Evolutionary conservation across 495 filamentous ascomycete genomes (phyloP), one percentile per base, ranked within the genome.

Genomic region (Penicillium waksmanii): DNA sequence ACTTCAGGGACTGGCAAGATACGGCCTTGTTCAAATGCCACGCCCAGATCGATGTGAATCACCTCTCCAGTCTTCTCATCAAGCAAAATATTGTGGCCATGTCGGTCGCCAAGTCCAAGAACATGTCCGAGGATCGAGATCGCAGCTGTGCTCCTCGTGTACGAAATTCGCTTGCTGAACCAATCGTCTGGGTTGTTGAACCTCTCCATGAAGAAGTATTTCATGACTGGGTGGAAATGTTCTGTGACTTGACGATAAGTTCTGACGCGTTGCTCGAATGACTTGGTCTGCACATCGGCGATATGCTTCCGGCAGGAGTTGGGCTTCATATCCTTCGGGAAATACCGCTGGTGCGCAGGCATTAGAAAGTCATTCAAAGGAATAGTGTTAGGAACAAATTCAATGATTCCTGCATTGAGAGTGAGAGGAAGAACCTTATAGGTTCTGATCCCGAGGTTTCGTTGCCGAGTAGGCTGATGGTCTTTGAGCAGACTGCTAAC

Each of bases 381-480:
- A 52, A 95, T 88, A 3, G 95, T 97, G 72, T 97, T 87, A 1
- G 86, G 84, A 9, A 99, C 95, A 68, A 98, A 99, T 68, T 99
- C 96, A 65, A 99, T 97, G 35, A 97, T 86, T n/a, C 96, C 95
- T 2, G 93, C 87, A 47, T 83, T 85, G 0, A 88, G 79, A 3
- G 89, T 93, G 33, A 99, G 79, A 0, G 95, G 95, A 10, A 98
- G 77, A 17, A 99, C 95, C 69, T 96, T 97, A 80, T 99, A 99
- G 1, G 95, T 97, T 33, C 95, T 79, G 66, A 99, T 92, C 3
- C 86, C 86, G 19, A 99, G 80, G 61, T 94, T 90, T 2, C 95
- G 89, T 65, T 96, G 93, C 10, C 90, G 87, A 7, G 96, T 97
- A 11, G 89, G 85, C 50, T 89, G 85, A 64, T 97, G 89, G 23